Base-by-base conservation (phyloP, 1,284 basidiomycete genomes). In the Earliella scabrosa region DNA sequence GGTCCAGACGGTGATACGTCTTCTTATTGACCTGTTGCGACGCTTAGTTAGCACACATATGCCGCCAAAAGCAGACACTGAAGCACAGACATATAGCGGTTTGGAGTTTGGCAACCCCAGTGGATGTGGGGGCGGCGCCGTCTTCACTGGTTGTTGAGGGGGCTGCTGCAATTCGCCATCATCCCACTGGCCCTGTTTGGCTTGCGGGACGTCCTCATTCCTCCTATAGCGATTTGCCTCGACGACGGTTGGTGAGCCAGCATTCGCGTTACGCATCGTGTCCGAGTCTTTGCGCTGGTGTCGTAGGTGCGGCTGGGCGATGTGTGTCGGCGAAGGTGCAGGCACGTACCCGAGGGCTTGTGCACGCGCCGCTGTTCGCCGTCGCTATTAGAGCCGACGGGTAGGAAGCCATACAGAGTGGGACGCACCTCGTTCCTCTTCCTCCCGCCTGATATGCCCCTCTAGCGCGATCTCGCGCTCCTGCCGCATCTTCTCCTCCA, bases 1-100 rank as follows among this genome's bases (percentile, higher is more conserved):
- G 77, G 61, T 95, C 93, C 1, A 96, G 79, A 1, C 93, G 86
- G 21, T 87, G 86, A 63, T 97, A 97, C 0, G 80, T 73, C 65
- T 86, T 88, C 67, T 87, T 90, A 75, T 97, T 97, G 26, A 95
- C 88, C 86, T 85, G 45, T 23, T 50, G 26, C 14, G 14, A 13
- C 4, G 16, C n/a, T 26, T 20, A n/a, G n/a, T n/a, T n/a, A n/a
- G n/a, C n/a, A n/a, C n/a, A 13, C 27, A 18, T 45, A 18, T 11
- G 27, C 24, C 26, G 11, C 4, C 32, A 14, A 52, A 18, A 11
- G 39, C 21, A 13, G 34, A 45, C 26, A 23, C 35, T 2, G 31
- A 31, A 20, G 16, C 5, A 20, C 6, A 39, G 5, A n/a, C 4
- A 35, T n/a, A n/a, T n/a, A n/a, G n/a, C n/a, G n/a, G n/a, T n/a